Conservation (phyloP, 805 yeast genomes). For the Spencermartinsiella europaea region DNA sequence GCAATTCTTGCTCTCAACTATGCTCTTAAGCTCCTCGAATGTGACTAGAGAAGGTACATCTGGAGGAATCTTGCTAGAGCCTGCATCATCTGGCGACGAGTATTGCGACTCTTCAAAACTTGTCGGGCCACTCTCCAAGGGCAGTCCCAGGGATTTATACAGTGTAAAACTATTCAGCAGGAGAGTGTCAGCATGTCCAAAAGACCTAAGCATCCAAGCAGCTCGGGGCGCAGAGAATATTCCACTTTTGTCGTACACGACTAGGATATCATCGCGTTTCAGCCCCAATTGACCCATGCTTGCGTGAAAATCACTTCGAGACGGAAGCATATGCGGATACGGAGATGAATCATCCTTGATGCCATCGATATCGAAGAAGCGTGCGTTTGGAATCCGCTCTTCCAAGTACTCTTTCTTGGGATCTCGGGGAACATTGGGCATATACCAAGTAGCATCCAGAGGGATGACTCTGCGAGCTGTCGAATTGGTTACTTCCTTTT, state of each 20-base stretch:
- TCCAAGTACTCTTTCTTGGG: conserved; percentile 46
- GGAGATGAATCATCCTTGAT: conserved; percentile 53
- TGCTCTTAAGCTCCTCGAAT: conserved; percentile 59
- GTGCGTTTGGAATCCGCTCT: conserved; percentile 60
- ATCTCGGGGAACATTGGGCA: conserved; percentile 66
- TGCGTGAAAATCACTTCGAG: conserved; percentile 46
- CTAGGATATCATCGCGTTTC: conserved; percentile 47
- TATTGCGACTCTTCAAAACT: background rate
- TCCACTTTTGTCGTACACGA: conserved; percentile 81
- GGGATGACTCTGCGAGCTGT: conserved; percentile 30
- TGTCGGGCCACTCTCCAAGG: conserved; percentile 37
- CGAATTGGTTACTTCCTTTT: background rate
- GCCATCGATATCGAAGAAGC: conserved; percentile 73
- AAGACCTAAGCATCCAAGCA: conserved; percentile 81
- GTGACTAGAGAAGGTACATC: conserved; percentile 31
- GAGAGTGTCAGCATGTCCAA: conserved; percentile 67
- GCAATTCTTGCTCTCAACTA: conserved; percentile 39
- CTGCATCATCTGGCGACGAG: background rate
- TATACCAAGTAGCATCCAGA: conserved; percentile 87
- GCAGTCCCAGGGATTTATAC: conserved; percentile 45
- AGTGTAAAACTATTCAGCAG: conserved; percentile 63
- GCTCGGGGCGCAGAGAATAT: conserved; percentile 87
- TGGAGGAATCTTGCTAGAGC: background rate
- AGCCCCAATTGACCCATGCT: conserved; percentile 34
- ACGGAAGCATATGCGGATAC: conserved; percentile 92